Evolutionary conservation across 106 monocot species (phyloP).

Genomic region (Xerophyta viscosa): DNA sequence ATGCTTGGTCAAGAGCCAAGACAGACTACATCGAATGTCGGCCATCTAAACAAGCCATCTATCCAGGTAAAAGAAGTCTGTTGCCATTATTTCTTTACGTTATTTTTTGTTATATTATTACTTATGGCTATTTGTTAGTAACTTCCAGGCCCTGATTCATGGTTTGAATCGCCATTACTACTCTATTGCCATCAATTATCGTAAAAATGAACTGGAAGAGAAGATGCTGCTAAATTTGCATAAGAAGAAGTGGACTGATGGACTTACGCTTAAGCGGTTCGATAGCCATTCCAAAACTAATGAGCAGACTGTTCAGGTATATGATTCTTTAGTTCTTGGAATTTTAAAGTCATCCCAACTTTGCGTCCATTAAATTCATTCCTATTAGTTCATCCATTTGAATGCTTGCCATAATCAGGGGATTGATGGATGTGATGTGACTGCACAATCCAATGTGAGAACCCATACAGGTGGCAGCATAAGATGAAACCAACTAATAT

Average conservation of each 20-base stretch:
- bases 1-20: slow-evolving; percentile 99
- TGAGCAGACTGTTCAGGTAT: slow-evolving; percentile 83
- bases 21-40: slow-evolving; percentile 92
- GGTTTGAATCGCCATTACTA: slow-evolving; percentile 90
- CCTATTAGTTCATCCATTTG: too few species aligned
- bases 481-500: too few species aligned
- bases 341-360: too few species aligned
- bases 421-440: too few species aligned
- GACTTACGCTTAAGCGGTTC: slow-evolving; percentile 59
- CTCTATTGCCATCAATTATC: slow-evolving; percentile 82
- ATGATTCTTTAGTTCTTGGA: too few species aligned
- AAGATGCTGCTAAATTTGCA: slow-evolving; percentile 87
- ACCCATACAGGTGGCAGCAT: too few species aligned
- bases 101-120: not conserved
- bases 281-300: slow-evolving; percentile 79
- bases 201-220: slow-evolving; percentile 84
- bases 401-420: too few species aligned
- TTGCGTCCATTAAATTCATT: too few species aligned
- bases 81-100: not conserved
- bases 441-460: too few species aligned
- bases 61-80: slow-evolving; percentile 75
- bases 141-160: slow-evolving; percentile 91
- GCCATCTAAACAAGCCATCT: slow-evolving; percentile 91
- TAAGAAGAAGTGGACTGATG: slow-evolving; percentile 97
- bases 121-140: too few species aligned